These are phyloP conservation scores for Pythium sukuiense DNA, from an alignment of 352 stramenopile species.

Conservation along the genomic window DNA sequence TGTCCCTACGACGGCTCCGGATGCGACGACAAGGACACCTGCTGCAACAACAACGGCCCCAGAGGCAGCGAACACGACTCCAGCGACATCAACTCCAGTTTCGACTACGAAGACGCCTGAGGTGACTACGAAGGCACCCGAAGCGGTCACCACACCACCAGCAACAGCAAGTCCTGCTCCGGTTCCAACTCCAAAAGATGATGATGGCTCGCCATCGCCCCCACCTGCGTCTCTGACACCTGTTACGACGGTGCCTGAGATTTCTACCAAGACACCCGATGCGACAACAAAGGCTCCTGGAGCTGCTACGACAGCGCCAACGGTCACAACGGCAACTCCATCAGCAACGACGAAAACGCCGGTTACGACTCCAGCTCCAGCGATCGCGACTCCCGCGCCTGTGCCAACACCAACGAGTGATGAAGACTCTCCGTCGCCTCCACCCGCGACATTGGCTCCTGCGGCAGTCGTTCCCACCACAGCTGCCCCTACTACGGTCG, in stretches of 20 bases:
- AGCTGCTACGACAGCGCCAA: neutral
- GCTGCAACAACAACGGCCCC: neutral
- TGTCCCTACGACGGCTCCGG: neutral
- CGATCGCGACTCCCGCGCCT: neutral
- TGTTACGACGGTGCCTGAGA: neutral
- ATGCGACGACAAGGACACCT: constrained; percentile 2
- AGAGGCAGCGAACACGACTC: too few species aligned
- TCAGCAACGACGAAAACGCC: constrained; percentile 1
- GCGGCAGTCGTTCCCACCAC: neutral
- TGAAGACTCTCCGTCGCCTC: constrained; percentile 16
- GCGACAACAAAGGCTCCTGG: neutral
- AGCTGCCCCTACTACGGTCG: neutral
- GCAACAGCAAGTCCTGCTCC: neutral
- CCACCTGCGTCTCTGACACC: constrained; percentile 1
- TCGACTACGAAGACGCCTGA: constrained; percentile 12
- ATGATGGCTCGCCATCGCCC: neutral
- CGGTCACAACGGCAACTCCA: neutral
- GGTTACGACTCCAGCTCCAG: neutral
- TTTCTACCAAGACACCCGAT: neutral
- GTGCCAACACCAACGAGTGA: neutral
- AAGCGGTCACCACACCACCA: constrained; percentile 1
- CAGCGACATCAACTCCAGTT: neutral
- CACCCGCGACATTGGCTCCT: constrained; percentile 1
- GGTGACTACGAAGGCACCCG: constrained; percentile 1
- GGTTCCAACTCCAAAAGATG: neutral